Evolutionary conservation across 2,329 filamentous ascomycete genomes (phyloP).

Genomic region (Elsinoe fawcettii): DNA sequence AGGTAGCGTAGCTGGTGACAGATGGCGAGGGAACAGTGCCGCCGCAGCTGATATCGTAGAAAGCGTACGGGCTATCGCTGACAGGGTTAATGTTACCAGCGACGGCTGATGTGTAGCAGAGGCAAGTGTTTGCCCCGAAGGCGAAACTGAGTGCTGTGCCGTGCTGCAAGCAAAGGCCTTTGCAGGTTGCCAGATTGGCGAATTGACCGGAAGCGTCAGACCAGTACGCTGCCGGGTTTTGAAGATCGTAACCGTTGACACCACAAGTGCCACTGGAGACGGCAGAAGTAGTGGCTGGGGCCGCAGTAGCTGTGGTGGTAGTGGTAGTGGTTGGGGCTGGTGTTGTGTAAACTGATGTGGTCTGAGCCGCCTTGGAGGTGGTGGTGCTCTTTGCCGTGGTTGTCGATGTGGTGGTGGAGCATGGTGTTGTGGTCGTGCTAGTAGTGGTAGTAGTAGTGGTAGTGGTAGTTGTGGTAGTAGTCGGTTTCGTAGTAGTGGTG

Average conservation of each 20-base stretch:
- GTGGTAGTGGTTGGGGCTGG: constrained; percentile 14
- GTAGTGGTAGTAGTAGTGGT: constrained; percentile 14
- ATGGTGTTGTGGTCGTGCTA: neutral
- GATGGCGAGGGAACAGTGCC: neutral
- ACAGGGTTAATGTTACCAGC: constrained; percentile 11
- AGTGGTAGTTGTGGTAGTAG: constrained; percentile 16
- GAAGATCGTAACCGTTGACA: constrained; percentile 1
- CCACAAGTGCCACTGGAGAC: neutral
- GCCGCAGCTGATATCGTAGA: neutral
- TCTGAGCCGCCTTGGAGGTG: neutral
- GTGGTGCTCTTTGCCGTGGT: neutral
- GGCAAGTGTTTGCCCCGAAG: constrained; percentile 3
- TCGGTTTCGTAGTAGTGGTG: constrained; percentile 12
- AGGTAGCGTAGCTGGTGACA: constrained; percentile 12
- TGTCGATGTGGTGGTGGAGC: too few species aligned
- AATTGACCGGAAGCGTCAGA: constrained; percentile 3
- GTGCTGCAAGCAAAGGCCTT: neutral
- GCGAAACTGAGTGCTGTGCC: neutral
- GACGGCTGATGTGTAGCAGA: constrained; percentile 11
- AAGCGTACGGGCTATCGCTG: constrained; percentile 9
- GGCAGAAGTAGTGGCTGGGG: neutral
- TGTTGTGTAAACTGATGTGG: constrained; percentile 10
- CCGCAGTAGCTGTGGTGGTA: constrained; percentile 6
- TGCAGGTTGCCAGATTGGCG: neutral
- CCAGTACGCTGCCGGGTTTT: neutral